These are phyloP conservation scores for Fusarium vanettenii DNA, from an alignment of 2,329 filamentous ascomycete genomes.

Conservation along the genomic window DNA sequence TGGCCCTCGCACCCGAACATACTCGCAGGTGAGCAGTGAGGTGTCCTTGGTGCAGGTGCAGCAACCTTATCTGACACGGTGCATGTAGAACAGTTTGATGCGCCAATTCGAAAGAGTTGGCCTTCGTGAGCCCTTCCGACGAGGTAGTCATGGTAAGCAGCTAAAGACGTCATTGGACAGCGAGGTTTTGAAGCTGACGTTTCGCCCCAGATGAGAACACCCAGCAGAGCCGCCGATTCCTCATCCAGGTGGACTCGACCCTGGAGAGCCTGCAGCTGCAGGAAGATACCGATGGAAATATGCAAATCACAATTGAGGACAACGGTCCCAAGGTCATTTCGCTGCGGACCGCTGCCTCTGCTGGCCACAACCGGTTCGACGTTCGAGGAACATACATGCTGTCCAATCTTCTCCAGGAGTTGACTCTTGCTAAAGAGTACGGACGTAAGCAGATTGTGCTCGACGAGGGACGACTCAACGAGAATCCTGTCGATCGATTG, in stretches of 20 bases:
- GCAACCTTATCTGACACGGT: conserved; percentile 42
- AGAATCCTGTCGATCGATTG: conserved; percentile 92
- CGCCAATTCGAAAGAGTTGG: conserved; percentile 65
- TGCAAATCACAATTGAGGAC: conserved; percentile 98
- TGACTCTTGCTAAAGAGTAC: conserved; percentile 91
- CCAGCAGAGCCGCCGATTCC: conserved; percentile 77
- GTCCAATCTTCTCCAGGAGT: conserved; percentile 94
- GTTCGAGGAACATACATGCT: conserved; percentile 97
- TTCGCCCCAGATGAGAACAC: conserved; percentile 74
- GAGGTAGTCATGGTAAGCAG: conserved; percentile 68
- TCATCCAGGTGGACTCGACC: conserved; percentile 88
- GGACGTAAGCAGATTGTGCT: conserved; percentile 90
- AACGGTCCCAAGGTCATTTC: conserved; percentile 90
- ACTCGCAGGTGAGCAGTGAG: conserved; percentile 60
- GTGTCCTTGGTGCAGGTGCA: background rate
- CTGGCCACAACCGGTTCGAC: conserved; percentile 88
- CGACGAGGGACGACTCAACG: conserved; percentile 90
- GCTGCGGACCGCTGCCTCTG: conserved; percentile 85
- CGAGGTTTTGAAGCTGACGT: conserved; percentile 9
- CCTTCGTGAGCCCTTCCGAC: conserved; percentile 65
- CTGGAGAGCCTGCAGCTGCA: conserved; percentile 81
- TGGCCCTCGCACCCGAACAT: conserved; percentile 65
- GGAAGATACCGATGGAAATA: conserved; percentile 94
- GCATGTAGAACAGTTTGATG: conserved; percentile 61
- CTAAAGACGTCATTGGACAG: background rate